Percentiles rank a stretch among this genome's conserved stretches.
Conservation (phyloP, 2,329 filamentous ascomycete species). For the Phaeophleospora eucalypticola region DNA sequence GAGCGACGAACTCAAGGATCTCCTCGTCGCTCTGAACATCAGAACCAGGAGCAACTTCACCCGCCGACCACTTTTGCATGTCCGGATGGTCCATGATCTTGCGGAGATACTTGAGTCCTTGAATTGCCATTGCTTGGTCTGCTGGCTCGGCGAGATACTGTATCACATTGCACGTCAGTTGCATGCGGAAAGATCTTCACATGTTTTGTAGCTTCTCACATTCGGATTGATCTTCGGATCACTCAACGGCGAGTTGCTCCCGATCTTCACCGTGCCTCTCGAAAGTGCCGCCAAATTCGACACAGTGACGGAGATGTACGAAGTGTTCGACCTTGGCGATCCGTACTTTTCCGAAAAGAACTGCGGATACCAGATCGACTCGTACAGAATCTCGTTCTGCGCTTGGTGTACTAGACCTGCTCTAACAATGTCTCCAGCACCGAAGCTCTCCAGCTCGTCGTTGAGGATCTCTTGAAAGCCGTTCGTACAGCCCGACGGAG, state of each 20-base stretch:
- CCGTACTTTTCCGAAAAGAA: constrained; percentile 9
- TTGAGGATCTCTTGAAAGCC: constrained; percentile 16
- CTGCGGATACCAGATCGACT: constrained; percentile 14
- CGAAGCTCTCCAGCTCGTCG: constrained; percentile 10
- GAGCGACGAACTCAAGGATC: constrained; percentile 6
- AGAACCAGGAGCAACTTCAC: constrained; percentile 11
- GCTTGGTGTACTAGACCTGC: constrained; percentile 11
- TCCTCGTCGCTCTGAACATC: constrained; percentile 15
- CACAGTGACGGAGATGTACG: constrained; percentile 12
- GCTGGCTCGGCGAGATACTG: constrained; percentile 17
- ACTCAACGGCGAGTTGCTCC: constrained; percentile 1
- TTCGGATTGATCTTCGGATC: constrained; percentile 16
- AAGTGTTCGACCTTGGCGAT: constrained; percentile 7
- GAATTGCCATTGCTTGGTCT: constrained; percentile 17
- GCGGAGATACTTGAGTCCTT: constrained; percentile 17
- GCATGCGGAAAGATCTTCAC: neutral
- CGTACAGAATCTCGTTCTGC: constrained; percentile 18
- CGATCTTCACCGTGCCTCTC: constrained; percentile 7
- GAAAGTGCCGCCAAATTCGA: constrained; percentile 10
- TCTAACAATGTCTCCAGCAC: constrained; percentile 13
- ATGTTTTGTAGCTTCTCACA: constrained; percentile 3
- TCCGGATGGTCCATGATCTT: constrained; percentile 13
- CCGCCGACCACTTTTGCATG: constrained; percentile 14
- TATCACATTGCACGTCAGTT: neutral
- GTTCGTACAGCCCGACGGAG: constrained; percentile 17